Base-by-base conservation (phyloP, 1,284 basidiomycete genomes). In the Ustilago xerochloae region DNA sequence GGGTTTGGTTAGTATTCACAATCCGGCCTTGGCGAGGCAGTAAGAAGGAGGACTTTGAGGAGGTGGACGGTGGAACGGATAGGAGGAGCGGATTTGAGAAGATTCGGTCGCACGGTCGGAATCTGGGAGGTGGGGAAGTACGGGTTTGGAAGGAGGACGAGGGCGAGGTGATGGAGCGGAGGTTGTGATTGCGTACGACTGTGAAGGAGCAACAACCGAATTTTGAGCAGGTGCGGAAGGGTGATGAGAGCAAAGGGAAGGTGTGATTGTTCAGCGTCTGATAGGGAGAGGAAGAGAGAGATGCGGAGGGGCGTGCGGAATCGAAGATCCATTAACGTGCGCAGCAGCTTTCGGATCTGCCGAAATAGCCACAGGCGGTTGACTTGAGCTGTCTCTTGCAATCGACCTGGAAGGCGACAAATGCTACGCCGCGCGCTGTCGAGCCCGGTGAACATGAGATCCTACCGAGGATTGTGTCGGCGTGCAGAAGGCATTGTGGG, bases 1-100 rank as follows among this genome's bases (percentile, higher is more conserved):
- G n/a, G n/a, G n/a, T n/a, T 38, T 51, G 55, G 63, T 74, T 54
- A 73, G 70, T 59, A 73, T 61, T 68, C 61, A 62, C 51, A 46
- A 32, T 55, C 54, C 58, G 54, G 58, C 68, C 59, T 63, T 36
- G 41, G 47, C 22, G n/a, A 60, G 66, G 66, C 66, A 63, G 55
- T 16, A 33, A 18, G 46, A 8, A 38, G 47, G 9, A 55, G 43
- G 26, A 20, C 22, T 55, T 68, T 55, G 60, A 63, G 52, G 66
- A 29, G 18, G 46, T 22, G 29, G 29, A 24, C 22, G 57, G 29
- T 36, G 36, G 55, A 52, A 33, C 36, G 41, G 28, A 35, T 30
- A 30, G 33, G 26, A 28, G 30, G 47, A 30, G 47, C 28, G 28
- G 28, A 29, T 24, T 56, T 48, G 55, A n/a, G 36, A 20, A 32